Conservation (phyloP, 192 early-diverging fungal species). For the Coemansia sp. region DNA sequence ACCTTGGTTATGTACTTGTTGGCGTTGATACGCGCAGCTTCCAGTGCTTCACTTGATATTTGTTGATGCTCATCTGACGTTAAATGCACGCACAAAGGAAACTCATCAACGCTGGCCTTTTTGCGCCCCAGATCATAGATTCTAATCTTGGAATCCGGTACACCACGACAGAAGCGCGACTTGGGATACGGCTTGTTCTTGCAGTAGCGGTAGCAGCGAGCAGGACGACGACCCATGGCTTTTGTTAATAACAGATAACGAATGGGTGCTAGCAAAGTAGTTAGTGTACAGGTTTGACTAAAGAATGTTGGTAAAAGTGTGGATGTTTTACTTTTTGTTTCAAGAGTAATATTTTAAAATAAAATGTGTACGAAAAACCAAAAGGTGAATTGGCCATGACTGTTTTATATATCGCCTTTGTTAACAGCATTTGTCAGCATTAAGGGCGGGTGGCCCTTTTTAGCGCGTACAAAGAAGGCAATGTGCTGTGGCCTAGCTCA, state of each 20-base stretch:
- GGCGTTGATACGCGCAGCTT: slow-evolving; percentile 94
- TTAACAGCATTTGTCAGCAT: slow-evolving; percentile 2
- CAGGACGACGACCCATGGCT: slow-evolving; percentile 96
- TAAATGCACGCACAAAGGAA: slow-evolving; percentile 94
- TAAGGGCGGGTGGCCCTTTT: not conserved
- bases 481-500: not conserved
- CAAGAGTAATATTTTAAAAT: not conserved
- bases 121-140: slow-evolving; percentile 96
- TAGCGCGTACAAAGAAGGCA: not conserved
- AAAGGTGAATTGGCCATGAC: not conserved
- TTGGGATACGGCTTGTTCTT: slow-evolving; percentile 99
- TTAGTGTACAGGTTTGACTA: not conserved
- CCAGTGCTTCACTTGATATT: slow-evolving; percentile 97
- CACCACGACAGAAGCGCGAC: slow-evolving; percentile 96
- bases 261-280: not conserved
- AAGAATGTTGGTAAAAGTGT: not conserved
- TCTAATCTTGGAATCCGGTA: slow-evolving; percentile 95
- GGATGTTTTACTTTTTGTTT: not conserved
- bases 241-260: not conserved
- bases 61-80: slow-evolving; percentile 98
- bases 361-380: not conserved
- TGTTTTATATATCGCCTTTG: not conserved
- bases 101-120: slow-evolving; percentile 95
- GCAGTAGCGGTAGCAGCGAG: slow-evolving; percentile 96
- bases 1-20: slow-evolving; percentile 99